Conservation (phyloP, 768 basidiomycete species). For the Termitomyces sp. region DNA sequence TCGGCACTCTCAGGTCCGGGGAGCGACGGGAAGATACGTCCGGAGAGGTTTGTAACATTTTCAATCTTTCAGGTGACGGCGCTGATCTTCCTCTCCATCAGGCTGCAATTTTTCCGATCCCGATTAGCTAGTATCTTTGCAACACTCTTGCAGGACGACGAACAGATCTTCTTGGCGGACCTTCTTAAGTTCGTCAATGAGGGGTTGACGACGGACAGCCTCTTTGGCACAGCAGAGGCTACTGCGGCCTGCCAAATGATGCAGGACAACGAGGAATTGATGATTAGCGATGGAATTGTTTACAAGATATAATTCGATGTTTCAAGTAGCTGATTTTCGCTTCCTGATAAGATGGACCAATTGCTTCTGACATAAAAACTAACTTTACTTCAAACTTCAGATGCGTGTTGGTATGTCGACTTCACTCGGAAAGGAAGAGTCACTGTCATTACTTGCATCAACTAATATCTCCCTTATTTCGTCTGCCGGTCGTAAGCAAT, state of each 20-base stretch:
- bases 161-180: conserved; percentile 65
- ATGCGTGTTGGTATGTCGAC: neutral
- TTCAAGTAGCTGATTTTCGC: neutral
- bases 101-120: conserved; percentile 75
- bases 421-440: neutral
- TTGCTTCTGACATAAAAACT: neutral
- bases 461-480: too few species aligned
- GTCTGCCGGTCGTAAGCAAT: too few species aligned
- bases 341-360: neutral
- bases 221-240: conserved; percentile 84
- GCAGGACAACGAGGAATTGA: conserved; percentile 76
- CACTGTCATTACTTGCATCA: neutral
- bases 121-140: conserved; percentile 70
- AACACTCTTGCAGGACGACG: conserved; percentile 64
- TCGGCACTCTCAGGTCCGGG: conserved; percentile 26
- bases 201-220: conserved; percentile 55
- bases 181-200: conserved; percentile 74
- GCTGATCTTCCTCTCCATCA: conserved; percentile 22
- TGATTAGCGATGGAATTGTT: conserved; percentile 82
- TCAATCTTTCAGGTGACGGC: neutral
- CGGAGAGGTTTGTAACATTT: conserved; percentile 51
- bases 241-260: conserved; percentile 66
- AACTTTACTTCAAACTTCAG: neutral
- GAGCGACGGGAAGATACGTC: conserved; percentile 38
- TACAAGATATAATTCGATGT: conserved; percentile 60